Evolutionary conservation across 176 grass and related monocot species (phyloP).

Genomic region (Carex parvula): DNA sequence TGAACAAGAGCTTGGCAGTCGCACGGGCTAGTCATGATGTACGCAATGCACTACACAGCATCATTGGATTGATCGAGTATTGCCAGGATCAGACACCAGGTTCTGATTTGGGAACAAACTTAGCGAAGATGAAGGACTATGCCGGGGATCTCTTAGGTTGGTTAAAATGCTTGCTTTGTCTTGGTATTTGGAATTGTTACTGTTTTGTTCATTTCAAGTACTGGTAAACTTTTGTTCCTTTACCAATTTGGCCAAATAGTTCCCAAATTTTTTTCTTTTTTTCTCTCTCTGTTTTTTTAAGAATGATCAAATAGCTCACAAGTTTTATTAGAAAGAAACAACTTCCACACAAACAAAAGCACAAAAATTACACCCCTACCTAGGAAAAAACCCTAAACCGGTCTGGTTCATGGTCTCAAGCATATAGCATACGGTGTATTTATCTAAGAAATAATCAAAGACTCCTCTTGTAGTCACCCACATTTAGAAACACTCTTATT

Average conservation of each 20-base stretch:
- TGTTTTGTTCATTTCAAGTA: not conserved
- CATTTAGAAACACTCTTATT: not conserved
- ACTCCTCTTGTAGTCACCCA: not conserved
- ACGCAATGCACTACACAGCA: conserved; percentile 40
- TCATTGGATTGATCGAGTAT: conserved; percentile 44
- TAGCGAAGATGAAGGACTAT: conserved; percentile 46
- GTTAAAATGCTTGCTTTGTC: not conserved
- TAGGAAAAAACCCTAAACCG: not conserved
- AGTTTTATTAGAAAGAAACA: not conserved
- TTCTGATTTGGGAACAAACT: conserved; percentile 35
- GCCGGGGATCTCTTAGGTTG: conserved; percentile 62
- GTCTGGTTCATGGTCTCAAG: not conserved
- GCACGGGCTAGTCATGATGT: conserved; percentile 65
- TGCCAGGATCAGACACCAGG: conserved; percentile 18
- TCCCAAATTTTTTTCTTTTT: not conserved
- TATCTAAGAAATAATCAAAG: not conserved
- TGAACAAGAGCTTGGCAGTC: conserved; percentile 93
- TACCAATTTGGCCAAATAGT: conserved; percentile 2
- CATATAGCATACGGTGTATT: not conserved
- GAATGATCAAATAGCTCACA: not conserved
- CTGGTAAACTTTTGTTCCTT: not conserved
- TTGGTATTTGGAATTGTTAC: not conserved
- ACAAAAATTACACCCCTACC: not conserved
- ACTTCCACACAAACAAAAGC: not conserved
- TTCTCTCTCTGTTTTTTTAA: not conserved